These are phyloP conservation scores for Sutorius eximius DNA, from an alignment of 1,284 basidiomycete species.

Conservation along the genomic window DNA sequence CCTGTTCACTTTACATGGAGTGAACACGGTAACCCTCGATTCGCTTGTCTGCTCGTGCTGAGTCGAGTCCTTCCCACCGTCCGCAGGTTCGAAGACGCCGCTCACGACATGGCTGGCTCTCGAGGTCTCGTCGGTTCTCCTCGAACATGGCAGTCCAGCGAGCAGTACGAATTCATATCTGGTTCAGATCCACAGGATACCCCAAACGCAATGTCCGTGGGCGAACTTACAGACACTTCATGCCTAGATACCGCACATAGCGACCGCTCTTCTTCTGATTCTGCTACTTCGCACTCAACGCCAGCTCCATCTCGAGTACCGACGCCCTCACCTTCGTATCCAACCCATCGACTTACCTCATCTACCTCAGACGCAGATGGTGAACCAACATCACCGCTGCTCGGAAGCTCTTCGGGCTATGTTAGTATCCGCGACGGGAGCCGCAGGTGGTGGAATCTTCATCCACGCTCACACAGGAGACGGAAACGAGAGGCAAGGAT, in stretches of 20 bases:
- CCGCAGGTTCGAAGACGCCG: neutral
- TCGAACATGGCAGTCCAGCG: conserved; percentile 17
- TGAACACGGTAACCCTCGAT: neutral
- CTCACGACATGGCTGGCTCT: conserved; percentile 19
- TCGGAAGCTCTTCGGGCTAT: conserved; percentile 37
- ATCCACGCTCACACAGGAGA: conserved; percentile 32
- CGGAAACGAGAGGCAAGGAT: conserved; percentile 39
- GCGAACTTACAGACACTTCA: conserved; percentile 17
- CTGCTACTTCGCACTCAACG: conserved; percentile 42
- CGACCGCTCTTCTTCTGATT: conserved; percentile 37
- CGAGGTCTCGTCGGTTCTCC: conserved; percentile 12
- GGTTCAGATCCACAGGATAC: conserved; percentile 17
- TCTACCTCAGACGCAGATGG: conserved; percentile 66
- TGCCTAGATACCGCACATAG: conserved; percentile 26
- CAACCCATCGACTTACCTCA: conserved; percentile 48
- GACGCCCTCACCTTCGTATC: conserved; percentile 49
- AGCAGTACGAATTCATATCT: conserved; percentile 27
- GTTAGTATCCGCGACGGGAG: conserved; percentile 46
- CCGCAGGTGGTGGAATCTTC: conserved; percentile 49
- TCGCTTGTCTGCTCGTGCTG: neutral
- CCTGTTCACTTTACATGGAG: neutral
- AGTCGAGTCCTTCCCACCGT: conserved; percentile 14
- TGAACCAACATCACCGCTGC: conserved; percentile 56
- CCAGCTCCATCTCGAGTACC: conserved; percentile 48
- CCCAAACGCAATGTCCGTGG: conserved; percentile 3